phyloP scores from a whole-genome alignment of 2,329 filamentous ascomycete species.

The Kalaharituber pfeilii region DNA sequence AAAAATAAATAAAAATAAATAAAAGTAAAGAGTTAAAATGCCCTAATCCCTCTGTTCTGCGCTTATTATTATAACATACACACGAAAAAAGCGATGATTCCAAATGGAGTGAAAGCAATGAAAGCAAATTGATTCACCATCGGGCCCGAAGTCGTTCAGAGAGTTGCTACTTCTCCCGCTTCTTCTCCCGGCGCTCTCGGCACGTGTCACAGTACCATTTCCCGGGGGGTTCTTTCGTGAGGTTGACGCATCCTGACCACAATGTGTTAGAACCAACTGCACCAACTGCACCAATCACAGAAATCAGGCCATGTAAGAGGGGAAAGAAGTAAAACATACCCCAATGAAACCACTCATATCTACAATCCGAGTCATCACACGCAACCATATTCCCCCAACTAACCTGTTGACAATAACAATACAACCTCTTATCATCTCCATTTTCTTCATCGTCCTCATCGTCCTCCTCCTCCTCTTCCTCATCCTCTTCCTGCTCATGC shows the following conservation, averaged over 20 bases:
- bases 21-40: neutral
- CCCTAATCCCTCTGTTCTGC: no score
- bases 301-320: constrained; percentile 2
- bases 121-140: neutral
- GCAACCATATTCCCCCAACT: constrained; percentile 80
- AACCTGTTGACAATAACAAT: constrained; percentile 67
- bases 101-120: neutral
- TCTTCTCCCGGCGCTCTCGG: constrained; percentile 30
- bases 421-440: constrained; percentile 56
- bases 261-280: no score
- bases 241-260: constrained; percentile 43
- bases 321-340: constrained; percentile 23
- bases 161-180: constrained; percentile 28
- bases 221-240: constrained; percentile 50
- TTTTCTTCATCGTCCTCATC: constrained; percentile 48
- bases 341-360: constrained; percentile 81
- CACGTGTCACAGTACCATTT: constrained; percentile 52
- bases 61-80: neutral
- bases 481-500: constrained; percentile 31
- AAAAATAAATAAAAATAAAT: neutral
- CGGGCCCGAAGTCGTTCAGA: no score
- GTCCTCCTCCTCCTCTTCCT: constrained; percentile 37
- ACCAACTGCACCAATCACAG: no score
- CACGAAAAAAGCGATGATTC: neutral
- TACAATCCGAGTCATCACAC: constrained; percentile 67